Evolutionary conservation across 1,284 basidiomycete species (phyloP).

Genomic region (Ganoderma sinense): DNA sequence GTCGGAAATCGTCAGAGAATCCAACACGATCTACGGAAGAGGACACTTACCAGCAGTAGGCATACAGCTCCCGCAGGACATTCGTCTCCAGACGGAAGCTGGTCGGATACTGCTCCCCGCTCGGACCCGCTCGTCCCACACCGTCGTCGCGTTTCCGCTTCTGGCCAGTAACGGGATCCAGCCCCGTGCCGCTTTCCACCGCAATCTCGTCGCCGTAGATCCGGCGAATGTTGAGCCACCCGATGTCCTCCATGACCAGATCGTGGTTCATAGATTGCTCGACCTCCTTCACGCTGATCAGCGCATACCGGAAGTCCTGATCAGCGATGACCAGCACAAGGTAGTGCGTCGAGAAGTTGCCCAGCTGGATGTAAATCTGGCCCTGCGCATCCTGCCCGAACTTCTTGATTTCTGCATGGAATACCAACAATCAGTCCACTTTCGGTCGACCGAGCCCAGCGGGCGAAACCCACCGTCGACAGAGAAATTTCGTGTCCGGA

Average conservation of each 20-base stretch:
- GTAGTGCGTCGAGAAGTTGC: slow-evolving; percentile 75
- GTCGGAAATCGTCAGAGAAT: slow-evolving; percentile 11
- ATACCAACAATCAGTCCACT: background rate
- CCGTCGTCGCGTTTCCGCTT: slow-evolving; percentile 47
- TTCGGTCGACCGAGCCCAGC: background rate
- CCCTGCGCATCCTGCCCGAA: slow-evolving; percentile 65
- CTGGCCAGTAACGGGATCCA: slow-evolving; percentile 32
- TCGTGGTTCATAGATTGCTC: slow-evolving; percentile 59
- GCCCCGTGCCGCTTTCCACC: slow-evolving; percentile 23
- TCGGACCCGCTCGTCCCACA: slow-evolving; percentile 16
- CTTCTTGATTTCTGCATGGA: slow-evolving; percentile 61
- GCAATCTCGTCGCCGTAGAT: slow-evolving; percentile 56
- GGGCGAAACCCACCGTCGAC: slow-evolving; percentile 54
- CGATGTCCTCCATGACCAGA: slow-evolving; percentile 77
- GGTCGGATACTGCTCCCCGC: slow-evolving; percentile 28
- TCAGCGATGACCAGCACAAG: slow-evolving; percentile 82
- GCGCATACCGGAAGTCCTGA: slow-evolving; percentile 77
- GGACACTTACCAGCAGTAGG: slow-evolving; percentile 74
- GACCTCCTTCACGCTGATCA: slow-evolving; percentile 66
- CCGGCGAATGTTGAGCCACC: slow-evolving; percentile 74
- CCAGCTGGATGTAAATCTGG: slow-evolving; percentile 73
- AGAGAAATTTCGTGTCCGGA: slow-evolving; percentile 71
- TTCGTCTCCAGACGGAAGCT: slow-evolving; percentile 77
- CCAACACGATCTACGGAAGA: background rate
- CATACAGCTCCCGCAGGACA: slow-evolving; percentile 76